Conservation (phyloP, 805 yeast genomes). For the Ogataea glucozyma region DNA sequence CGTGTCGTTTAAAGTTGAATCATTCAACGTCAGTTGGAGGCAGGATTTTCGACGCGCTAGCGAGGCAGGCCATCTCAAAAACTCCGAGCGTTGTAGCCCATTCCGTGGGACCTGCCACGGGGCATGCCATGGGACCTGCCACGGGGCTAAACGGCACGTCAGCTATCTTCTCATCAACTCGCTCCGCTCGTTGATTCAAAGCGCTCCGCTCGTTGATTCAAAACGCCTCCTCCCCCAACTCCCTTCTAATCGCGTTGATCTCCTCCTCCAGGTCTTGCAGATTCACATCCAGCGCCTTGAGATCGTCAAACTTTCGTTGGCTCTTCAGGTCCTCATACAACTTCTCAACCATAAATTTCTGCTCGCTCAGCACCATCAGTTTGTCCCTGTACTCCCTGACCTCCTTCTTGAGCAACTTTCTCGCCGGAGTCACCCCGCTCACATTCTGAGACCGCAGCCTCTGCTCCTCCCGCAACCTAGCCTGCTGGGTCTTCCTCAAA, state of each 20-base stretch:
- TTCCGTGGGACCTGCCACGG: too few species aligned
- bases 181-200: neutral
- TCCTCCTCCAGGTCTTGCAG: conserved; percentile 55
- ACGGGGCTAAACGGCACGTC: neutral
- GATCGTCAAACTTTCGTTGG: conserved; percentile 76
- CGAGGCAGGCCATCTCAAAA: too few species aligned
- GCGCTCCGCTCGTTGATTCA: conserved; percentile 1
- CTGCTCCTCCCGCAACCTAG: conserved; percentile 16
- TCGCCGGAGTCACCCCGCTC: too few species aligned
- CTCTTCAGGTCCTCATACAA: conserved; percentile 63
- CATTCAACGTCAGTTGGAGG: too few species aligned
- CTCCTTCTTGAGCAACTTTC: conserved; percentile 47
- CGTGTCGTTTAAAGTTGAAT: too few species aligned
- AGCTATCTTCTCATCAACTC: neutral
- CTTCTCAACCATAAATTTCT: conserved; percentile 66
- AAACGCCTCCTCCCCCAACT: conserved; percentile 56
- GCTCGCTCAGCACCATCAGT: conserved; percentile 86
- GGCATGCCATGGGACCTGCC: too few species aligned
- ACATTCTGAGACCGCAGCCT: neutral
- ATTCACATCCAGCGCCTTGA: conserved; percentile 58
- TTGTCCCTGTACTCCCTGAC: conserved; percentile 66
- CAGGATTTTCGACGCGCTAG: too few species aligned
- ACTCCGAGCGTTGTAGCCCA: too few species aligned
- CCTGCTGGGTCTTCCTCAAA: conserved; percentile 57
- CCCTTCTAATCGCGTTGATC: conserved; percentile 44